These are phyloP conservation scores for Ganoderma lingzhi DNA, from an alignment of 1,284 basidiomycete genomes.

Conservation along the genomic window DNA sequence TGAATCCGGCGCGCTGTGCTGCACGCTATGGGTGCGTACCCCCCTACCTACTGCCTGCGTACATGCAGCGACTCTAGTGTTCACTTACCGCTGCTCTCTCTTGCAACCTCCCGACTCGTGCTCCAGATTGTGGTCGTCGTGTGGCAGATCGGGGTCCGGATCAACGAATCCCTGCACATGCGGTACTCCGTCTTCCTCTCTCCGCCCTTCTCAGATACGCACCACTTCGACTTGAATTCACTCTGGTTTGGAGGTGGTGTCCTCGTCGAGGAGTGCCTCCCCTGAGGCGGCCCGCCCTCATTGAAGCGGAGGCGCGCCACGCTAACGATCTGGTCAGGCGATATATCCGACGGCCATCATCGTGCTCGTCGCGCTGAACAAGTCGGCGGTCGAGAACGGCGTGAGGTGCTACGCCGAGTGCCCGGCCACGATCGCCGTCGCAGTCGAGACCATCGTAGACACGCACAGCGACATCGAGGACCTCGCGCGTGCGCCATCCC, in stretches of 20 bases:
- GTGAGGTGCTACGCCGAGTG: neutral
- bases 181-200: neutral
- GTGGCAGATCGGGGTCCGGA: neutral
- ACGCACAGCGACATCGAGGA: neutral
- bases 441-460: neutral
- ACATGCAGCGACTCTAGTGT: too few relatives aligned
- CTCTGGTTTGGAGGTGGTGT: neutral
- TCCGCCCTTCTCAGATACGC: neutral
- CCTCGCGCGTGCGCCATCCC: neutral
- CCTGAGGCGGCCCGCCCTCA: neutral
- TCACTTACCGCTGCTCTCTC: too few relatives aligned
- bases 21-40: neutral
- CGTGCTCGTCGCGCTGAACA: slow-evolving; percentile 3
- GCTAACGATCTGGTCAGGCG: neutral
- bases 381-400: neutral
- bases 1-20: slow-evolving; percentile 2
- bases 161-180: neutral
- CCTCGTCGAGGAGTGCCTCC: neutral
- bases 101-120: too few relatives aligned
- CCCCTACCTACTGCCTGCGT: too few relatives aligned
- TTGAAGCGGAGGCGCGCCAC: neutral
- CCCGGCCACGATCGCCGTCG: neutral
- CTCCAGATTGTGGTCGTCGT: neutral
- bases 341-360: neutral
- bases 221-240: neutral